Percentiles rank a stretch among this genome's conserved stretches.
Evolutionary conservation across 1,284 basidiomycete genomes (phyloP).

Genomic region (Golubevia pallescens): DNA sequence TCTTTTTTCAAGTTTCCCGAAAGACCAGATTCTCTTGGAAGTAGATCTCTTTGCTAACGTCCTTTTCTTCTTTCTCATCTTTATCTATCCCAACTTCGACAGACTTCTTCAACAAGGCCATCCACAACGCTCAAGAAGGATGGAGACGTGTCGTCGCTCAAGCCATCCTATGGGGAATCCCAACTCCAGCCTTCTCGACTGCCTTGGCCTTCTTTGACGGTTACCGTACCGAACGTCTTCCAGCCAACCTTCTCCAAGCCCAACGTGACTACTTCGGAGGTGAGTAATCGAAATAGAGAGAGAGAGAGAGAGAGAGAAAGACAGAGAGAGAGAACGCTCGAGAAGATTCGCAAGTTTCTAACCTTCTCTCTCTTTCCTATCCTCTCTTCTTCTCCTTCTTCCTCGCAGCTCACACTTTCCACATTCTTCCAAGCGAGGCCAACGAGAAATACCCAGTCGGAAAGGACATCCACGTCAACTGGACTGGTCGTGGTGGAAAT

Average conservation of each 20-base stretch:
- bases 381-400: too few species aligned
- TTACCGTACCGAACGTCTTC: conserved; percentile 83
- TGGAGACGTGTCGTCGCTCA: conserved; percentile 98
- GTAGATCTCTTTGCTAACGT: too few species aligned
- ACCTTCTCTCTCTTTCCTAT: too few species aligned
- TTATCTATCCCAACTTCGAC: too few species aligned
- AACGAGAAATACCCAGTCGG: conserved; percentile 40
- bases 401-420: conserved; percentile 50
- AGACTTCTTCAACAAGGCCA: conserved; percentile 94
- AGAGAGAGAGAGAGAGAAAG: too few species aligned
- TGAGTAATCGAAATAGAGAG: too few species aligned
- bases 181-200: conserved; percentile 92
- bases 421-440: conserved; percentile 49
- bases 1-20: too few species aligned
- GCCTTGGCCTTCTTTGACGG: conserved; percentile 99
- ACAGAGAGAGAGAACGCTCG: too few species aligned
- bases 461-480: conserved; percentile 61
- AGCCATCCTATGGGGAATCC: conserved; percentile 95
- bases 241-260: conserved; percentile 89
- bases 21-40: too few species aligned
- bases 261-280: conserved; percentile 72
- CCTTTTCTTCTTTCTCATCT: too few species aligned
- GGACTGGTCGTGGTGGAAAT: conserved; percentile 61
- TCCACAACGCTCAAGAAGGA: conserved; percentile 92
- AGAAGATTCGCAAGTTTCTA: too few species aligned